Conservation (phyloP, 176 grass and related monocot species). For the Poa pratensis region DNA sequence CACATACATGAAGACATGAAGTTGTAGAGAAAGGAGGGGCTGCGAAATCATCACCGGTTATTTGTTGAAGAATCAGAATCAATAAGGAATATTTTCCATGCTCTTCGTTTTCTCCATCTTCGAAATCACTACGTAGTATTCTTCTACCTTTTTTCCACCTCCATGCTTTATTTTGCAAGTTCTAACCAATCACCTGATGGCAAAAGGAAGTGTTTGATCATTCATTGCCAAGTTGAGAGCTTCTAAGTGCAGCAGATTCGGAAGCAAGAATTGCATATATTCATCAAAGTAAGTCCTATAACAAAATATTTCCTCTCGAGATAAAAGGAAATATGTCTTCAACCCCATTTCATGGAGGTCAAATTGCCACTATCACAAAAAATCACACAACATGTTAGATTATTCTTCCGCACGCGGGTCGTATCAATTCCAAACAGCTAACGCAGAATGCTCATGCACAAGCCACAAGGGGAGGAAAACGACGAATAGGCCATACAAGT, state of each 20-base stretch:
- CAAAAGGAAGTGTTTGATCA: slow-evolving; percentile 4
- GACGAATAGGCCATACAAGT: slow-evolving; percentile 35
- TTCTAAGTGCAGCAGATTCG: slow-evolving; percentile 4
- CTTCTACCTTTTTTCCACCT: slow-evolving; percentile 23
- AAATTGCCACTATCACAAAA: slow-evolving; percentile 28
- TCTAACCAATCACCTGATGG: neutral
- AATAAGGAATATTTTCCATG: neutral
- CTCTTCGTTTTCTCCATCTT: slow-evolving; percentile 27
- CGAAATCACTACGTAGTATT: neutral
- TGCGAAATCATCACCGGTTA: slow-evolving; percentile 26
- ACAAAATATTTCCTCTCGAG: neutral
- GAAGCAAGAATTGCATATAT: slow-evolving; percentile 12
- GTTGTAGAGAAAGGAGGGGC: slow-evolving; percentile 13
- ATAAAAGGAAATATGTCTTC: slow-evolving; percentile 11
- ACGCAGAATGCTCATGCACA: neutral
- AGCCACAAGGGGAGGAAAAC: neutral
- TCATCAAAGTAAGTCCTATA: slow-evolving; percentile 5
- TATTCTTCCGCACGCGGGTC: neutral
- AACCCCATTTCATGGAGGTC: neutral
- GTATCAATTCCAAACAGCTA: slow-evolving; percentile 32
- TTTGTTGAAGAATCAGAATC: slow-evolving; percentile 31
- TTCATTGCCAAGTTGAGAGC: neutral
- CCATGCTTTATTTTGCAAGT: slow-evolving; percentile 2
- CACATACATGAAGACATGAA: slow-evolving; percentile 45
- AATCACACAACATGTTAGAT: neutral